Evolutionary conservation across 495 filamentous ascomycete genomes (phyloP).

Genomic region (Hyphodiscus hymeniophilus): DNA sequence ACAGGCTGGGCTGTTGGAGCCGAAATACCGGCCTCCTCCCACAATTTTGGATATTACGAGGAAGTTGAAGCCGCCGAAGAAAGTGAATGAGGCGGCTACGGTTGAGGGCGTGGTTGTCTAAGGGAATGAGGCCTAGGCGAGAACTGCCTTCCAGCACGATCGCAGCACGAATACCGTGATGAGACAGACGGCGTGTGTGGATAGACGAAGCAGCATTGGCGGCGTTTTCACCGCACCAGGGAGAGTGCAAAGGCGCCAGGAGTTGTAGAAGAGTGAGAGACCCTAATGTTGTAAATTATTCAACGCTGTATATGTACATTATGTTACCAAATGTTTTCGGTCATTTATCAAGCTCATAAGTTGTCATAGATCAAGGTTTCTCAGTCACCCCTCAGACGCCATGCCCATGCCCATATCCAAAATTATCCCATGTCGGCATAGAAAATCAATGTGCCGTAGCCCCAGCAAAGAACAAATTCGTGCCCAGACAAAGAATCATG

Average conservation of each 20-base stretch:
- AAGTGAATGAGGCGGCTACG: too few relatives aligned
- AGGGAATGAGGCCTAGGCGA: too few relatives aligned
- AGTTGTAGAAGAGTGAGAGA: neutral
- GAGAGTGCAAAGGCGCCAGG: neutral
- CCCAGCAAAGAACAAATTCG: constrained; percentile 68
- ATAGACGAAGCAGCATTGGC: too few relatives aligned
- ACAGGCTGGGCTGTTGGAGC: constrained; percentile 43
- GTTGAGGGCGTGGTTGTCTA: too few relatives aligned
- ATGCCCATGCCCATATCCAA: neutral
- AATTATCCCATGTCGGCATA: neutral
- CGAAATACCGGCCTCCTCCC: constrained; percentile 26
- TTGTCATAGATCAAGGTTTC: neutral
- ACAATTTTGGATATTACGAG: neutral
- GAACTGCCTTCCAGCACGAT: too few relatives aligned
- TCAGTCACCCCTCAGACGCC: neutral
- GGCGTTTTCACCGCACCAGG: neutral
- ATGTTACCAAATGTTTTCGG: neutral
- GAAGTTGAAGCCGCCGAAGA: neutral
- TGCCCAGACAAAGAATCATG: constrained; percentile 80
- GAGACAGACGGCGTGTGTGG: neutral
- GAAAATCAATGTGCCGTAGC: constrained; percentile 4
- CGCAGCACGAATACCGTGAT: too few relatives aligned
- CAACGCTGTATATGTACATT: constrained; percentile 1
- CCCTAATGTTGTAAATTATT: neutral
- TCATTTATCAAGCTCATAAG: neutral